A percentile compares a stretch with the other conserved stretches of the same genome.
These are phyloP conservation scores for Syzygium syzygioides DNA, from an alignment of 441 rosid genomes.

Conservation along the genomic window DNA sequence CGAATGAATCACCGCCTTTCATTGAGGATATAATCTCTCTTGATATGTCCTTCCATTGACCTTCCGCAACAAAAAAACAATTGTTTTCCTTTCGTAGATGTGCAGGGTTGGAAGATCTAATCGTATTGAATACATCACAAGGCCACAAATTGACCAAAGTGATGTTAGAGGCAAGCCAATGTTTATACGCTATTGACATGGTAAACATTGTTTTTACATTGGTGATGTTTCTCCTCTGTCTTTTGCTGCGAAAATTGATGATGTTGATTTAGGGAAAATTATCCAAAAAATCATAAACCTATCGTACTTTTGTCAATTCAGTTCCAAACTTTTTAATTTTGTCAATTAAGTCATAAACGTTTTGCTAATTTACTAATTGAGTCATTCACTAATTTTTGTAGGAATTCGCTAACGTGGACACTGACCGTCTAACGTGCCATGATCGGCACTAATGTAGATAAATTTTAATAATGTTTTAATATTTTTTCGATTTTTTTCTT, in stretches of 20 bases:
- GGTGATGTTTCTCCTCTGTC: neutral
- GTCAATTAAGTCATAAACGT: no score
- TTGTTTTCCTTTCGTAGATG: neutral
- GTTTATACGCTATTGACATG: neutral
- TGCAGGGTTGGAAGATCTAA: neutral
- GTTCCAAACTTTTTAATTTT: no score
- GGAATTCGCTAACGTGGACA: no score
- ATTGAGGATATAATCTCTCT: neutral
- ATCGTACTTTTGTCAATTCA: no score
- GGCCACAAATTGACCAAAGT: neutral
- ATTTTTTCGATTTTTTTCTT: no score
- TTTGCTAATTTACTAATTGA: no score
- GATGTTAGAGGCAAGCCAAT: neutral
- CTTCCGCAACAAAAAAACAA: neutral
- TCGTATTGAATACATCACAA: neutral
- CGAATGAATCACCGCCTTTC: neutral
- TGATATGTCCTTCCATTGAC: neutral
- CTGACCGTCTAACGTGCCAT: fast-evolving
- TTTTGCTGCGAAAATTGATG: neutral
- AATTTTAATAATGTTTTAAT: no score
- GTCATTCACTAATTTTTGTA: no score
- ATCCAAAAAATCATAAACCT: no score
- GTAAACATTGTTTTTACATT: neutral
- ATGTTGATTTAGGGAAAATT: neutral
- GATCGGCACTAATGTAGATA: fast-evolving